A percentile compares a stretch with the other conserved stretches of the same genome.
Evolutionary conservation across 2,329 filamentous ascomycete genomes (phyloP).

Genomic region (Xylariaceae sp.): DNA sequence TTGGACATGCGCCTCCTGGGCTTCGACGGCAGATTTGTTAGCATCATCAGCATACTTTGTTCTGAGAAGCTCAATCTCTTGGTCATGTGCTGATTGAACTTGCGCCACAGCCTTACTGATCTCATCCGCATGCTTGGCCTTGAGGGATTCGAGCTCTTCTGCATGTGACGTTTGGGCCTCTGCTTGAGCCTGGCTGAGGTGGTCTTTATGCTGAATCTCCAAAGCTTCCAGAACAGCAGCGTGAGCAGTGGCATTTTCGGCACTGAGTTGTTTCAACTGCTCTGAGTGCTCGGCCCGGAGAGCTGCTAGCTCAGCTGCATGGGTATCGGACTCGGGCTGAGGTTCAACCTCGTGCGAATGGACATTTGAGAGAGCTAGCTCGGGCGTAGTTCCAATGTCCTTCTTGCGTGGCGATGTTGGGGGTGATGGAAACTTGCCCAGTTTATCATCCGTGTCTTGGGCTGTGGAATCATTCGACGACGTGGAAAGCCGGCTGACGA

Average conservation of each 20-base stretch:
- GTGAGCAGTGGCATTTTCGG: constrained; percentile 31
- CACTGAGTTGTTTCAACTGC: constrained; percentile 25
- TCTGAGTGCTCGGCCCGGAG: constrained; percentile 35
- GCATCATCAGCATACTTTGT: constrained; percentile 30
- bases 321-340: constrained; percentile 25
- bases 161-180: constrained; percentile 13
- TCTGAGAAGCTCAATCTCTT: constrained; percentile 28
- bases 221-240: constrained; percentile 28
- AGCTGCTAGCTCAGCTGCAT: constrained; percentile 41
- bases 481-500: constrained; percentile 49
- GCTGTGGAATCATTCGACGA: constrained; percentile 56
- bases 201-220: constrained; percentile 28
- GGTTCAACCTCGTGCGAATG: constrained; percentile 47
- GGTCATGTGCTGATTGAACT: constrained; percentile 20
- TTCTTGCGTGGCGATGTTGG: constrained; percentile 45
- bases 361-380: constrained; percentile 49
- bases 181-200: constrained; percentile 10
- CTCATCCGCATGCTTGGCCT: constrained; percentile 17
- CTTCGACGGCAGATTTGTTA: constrained; percentile 21
- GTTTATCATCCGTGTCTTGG: constrained; percentile 55
- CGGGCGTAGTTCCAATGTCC: constrained; percentile 38
- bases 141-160: constrained; percentile 23
- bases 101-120: constrained; percentile 14
- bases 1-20: constrained; percentile 21
- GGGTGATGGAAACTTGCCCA: constrained; percentile 58